Percentiles rank a stretch among this genome's conserved stretches.
Conservation (phyloP, 2,329 filamentous ascomycete species). For the Colletotrichum spaethianum region DNA sequence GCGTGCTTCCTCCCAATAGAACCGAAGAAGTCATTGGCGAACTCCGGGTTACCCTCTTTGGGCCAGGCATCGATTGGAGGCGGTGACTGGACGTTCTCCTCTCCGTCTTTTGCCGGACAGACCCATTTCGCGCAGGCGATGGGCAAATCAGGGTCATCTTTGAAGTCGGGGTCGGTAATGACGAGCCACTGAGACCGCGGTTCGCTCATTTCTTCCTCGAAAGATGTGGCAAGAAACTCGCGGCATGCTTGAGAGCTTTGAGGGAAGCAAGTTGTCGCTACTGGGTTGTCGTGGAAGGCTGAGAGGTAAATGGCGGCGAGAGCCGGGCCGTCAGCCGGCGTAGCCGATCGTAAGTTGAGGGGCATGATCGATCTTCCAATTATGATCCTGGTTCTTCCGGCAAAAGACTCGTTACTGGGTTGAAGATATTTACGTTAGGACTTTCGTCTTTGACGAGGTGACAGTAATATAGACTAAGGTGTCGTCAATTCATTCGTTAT, state of each 20-base stretch:
- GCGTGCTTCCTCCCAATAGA: slow-evolving; percentile 52
- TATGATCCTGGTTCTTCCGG: rapidly evolving
- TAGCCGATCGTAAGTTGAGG: slow-evolving; percentile 55
- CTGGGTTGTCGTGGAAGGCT: slow-evolving; percentile 57
- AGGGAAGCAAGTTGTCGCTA: slow-evolving; percentile 57
- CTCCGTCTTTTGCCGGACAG: slow-evolving; percentile 45
- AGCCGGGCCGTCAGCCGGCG: slow-evolving; percentile 54
- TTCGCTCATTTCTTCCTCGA: slow-evolving; percentile 57
- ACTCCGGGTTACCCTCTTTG: slow-evolving; percentile 51
- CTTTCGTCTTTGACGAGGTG: background rate
- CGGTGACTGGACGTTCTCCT: slow-evolving; percentile 45
- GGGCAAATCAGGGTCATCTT: slow-evolving; percentile 44
- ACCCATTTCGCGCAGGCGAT: slow-evolving; percentile 66
- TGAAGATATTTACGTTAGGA: background rate
- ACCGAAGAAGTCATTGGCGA: slow-evolving; percentile 58
- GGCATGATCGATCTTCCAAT: slow-evolving; percentile 40
- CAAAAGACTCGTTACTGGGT: too few species aligned
- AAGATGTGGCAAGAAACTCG: slow-evolving; percentile 53
- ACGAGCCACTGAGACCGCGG: slow-evolving; percentile 56
- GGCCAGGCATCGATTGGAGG: slow-evolving; percentile 53
- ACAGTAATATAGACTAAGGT: too few species aligned
- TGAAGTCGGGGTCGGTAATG: slow-evolving; percentile 51
- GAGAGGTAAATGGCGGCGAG: slow-evolving; percentile 61
- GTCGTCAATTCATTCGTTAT: too few species aligned
- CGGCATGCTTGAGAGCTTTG: slow-evolving; percentile 44